These are phyloP conservation scores for Alternaria panax DNA, from an alignment of 2,329 filamentous ascomycete species.

Conservation along the genomic window DNA sequence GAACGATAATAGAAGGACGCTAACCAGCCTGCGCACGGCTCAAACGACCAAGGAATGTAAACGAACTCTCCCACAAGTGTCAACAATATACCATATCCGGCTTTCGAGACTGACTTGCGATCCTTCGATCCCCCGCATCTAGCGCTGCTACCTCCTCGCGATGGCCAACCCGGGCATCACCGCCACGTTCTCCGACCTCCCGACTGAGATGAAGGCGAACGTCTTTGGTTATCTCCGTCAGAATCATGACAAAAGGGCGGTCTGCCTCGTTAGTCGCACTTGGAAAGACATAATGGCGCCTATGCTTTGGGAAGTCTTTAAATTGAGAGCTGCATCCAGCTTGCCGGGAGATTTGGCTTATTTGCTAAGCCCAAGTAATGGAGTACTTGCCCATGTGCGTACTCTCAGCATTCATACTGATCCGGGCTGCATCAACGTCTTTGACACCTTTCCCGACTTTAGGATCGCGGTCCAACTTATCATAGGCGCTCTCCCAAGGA, in stretches of 20 bases:
- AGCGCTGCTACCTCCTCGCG: not conserved
- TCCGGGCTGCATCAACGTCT: too few species aligned
- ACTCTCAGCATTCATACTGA: not conserved
- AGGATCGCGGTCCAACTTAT: too few species aligned
- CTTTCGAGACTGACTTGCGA: not conserved
- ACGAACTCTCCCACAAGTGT: not conserved
- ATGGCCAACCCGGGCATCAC: not conserved
- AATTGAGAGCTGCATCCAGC: not conserved
- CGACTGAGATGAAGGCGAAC: not conserved
- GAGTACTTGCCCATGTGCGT: not conserved
- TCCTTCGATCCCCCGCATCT: not conserved
- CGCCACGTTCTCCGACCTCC: not conserved
- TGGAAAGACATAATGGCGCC: not conserved
- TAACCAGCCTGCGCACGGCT: not conserved
- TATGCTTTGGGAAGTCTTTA: not conserved
- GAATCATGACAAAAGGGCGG: not conserved
- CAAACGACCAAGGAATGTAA: not conserved
- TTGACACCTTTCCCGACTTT: too few species aligned
- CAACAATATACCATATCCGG: not conserved
- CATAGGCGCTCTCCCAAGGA: too few species aligned
- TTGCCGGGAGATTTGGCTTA: not conserved
- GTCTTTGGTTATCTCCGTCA: not conserved
- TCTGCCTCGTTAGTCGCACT: not conserved
- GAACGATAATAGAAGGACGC: too few species aligned
- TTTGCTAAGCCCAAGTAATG: not conserved